phyloP scores from a whole-genome alignment of 352 stramenopile species.

The Paralagenidium karlingii region DNA sequence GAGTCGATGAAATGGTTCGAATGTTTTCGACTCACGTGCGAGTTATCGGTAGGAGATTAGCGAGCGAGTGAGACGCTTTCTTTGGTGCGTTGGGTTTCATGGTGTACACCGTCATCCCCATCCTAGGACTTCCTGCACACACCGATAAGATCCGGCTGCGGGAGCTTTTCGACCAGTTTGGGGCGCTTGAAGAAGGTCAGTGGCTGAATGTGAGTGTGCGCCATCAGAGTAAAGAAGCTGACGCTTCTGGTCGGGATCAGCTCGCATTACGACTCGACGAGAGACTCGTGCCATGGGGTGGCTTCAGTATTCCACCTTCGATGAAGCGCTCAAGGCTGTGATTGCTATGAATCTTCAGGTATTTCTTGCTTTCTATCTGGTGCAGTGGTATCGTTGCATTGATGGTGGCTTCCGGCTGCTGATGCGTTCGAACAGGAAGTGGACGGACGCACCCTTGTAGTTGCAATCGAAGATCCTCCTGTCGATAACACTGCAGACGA shows the following conservation, averaged over 20 bases:
- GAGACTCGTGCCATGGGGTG: slow-evolving; percentile 46
- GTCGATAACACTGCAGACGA: background rate
- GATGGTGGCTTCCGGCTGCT: too few relatives aligned
- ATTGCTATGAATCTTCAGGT: slow-evolving; percentile 72
- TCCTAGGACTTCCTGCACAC: too few relatives aligned
- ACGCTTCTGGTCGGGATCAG: background rate
- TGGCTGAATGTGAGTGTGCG: background rate
- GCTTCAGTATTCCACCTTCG: slow-evolving; percentile 51
- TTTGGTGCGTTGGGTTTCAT: too few relatives aligned
- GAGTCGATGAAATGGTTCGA: too few relatives aligned
- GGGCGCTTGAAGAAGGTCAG: slow-evolving; percentile 35
- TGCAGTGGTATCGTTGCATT: background rate
- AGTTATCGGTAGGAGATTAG: too few relatives aligned
- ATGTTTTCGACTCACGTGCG: too few relatives aligned
- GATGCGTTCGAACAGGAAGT: slow-evolving; percentile 22
- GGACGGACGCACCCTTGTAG: slow-evolving; percentile 52
- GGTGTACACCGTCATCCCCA: too few relatives aligned
- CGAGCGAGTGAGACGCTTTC: too few relatives aligned
- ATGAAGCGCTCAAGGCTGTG: slow-evolving; percentile 50
- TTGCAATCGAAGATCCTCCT: slow-evolving; percentile 55
- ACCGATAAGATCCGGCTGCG: slow-evolving; percentile 59
- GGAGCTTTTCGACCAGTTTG: slow-evolving; percentile 34
- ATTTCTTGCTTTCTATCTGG: background rate
- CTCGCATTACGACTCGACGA: slow-evolving; percentile 18
- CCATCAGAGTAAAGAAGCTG: background rate